Base-by-base conservation (phyloP, 305 asterid genomes). In the Euphrasia arctica region DNA sequence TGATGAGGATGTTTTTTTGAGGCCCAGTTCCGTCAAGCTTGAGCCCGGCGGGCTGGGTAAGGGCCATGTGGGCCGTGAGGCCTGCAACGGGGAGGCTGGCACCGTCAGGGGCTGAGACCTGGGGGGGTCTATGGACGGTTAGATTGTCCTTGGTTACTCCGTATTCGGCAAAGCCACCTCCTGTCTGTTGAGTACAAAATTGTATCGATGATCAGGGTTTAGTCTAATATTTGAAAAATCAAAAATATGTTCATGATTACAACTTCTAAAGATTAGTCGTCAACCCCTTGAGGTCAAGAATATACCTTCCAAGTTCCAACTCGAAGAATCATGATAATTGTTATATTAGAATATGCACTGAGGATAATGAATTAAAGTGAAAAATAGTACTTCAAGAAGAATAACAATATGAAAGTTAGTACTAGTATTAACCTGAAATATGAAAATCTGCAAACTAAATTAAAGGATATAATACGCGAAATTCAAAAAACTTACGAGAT, bases 131-230 rank as follows among this genome's bases (percentile, higher is more conserved):
- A 5, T 55, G 54, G 51, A 77, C 82, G 1, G 84, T 79, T 54
- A 80, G 47, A 41, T 43, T 79, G 71, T 75, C 81, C 57, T 75
- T 80, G 6, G 88, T 73, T 1, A 87, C 84, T 22, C 74, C 83
- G 31, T 83, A 87, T 72, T 85, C 88, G 1, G 90, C 76, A 27
- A 87, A 72, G 54, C 95, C 93, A 12, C 95, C 95, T 42, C 87
- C 88, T 10, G 39, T 56, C 95, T 87, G 79, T 75, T 64, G 50
- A 18, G 5, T 51, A 9, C 27, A 18, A 51, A 51, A 49, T n/a
- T 4, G 2, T 49, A 49, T 0, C 2, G 6, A n/a, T 48, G 54
- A 49, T 9, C 45, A 39, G 45, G 27, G 25, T 50, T 15, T 14
- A 51, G 57, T 25, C 27, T 25, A 25, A 25, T 25, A 25, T 25